phyloP scores from a whole-genome alignment of 257 asterid genomes.

The Nyctanthes arbortristis region DNA sequence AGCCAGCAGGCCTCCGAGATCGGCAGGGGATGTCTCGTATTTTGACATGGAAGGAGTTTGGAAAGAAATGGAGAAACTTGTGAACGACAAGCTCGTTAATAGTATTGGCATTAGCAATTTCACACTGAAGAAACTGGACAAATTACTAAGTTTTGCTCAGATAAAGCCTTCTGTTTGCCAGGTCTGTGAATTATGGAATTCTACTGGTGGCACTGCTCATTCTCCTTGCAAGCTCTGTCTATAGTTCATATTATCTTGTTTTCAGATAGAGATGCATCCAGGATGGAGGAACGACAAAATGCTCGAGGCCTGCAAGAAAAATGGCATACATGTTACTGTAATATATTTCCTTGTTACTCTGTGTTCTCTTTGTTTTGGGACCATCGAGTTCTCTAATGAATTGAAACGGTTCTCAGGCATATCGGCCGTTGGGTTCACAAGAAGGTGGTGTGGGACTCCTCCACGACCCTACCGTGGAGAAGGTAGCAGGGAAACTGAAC shows the following conservation, averaged over 20 bases:
- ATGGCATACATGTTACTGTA: conserved; percentile 60
- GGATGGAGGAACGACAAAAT: conserved; percentile 86
- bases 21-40: conserved; percentile 50
- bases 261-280: conserved; percentile 85
- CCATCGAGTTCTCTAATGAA: no score
- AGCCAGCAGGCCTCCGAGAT: conserved; percentile 54
- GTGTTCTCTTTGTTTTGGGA: no score
- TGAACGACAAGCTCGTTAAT: conserved; percentile 58
- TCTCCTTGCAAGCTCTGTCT: no score
- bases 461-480: conserved; percentile 58
- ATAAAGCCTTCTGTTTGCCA: conserved; percentile 73
- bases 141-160: conserved; percentile 46
- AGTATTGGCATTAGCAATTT: conserved; percentile 68
- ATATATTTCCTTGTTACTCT: no score
- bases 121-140: conserved; percentile 48
- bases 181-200: conserved; percentile 33
- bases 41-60: conserved; percentile 76
- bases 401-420: conserved; percentile 39
- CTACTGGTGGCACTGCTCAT: no score
- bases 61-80: no score
- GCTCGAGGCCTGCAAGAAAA: conserved; percentile 59
- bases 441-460: conserved; percentile 48
- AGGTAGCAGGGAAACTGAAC: conserved; percentile 50
- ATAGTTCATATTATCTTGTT: neutral
- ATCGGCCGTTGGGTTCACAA: conserved; percentile 69